Conservation (phyloP, 106 monocot species). For the Apostasia shenzhenica region DNA sequence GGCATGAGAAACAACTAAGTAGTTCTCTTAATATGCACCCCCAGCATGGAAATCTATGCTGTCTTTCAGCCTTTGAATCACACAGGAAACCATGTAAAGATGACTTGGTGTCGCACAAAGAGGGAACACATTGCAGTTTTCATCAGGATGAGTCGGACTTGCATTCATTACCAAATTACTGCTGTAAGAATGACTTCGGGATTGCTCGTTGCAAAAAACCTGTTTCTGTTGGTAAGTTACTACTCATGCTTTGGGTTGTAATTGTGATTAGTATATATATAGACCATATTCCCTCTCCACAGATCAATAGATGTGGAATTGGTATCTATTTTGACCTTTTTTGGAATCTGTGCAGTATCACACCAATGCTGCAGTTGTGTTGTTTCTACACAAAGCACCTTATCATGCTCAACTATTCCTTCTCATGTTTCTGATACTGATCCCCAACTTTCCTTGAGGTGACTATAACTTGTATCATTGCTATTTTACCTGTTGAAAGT, state of each 20-base stretch:
- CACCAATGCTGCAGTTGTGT: slow-evolving; percentile 21
- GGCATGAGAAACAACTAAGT: slow-evolving; percentile 7
- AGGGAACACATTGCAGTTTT: slow-evolving; percentile 11
- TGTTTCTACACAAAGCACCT: slow-evolving; percentile 16
- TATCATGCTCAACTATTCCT: slow-evolving; percentile 16
- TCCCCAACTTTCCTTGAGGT: slow-evolving; percentile 45
- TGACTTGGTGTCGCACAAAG: slow-evolving; percentile 12
- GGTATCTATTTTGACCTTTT: slow-evolving; percentile 2
- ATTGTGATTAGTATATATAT: neutral
- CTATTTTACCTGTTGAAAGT: neutral
- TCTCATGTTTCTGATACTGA: slow-evolving; percentile 26
- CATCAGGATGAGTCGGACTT: slow-evolving; percentile 19
- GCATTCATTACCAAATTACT: slow-evolving; percentile 22
- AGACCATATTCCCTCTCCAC: neutral
- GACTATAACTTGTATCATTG: slow-evolving; percentile 4
- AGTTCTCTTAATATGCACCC: slow-evolving; percentile 11
- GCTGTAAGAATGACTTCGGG: slow-evolving; percentile 11
- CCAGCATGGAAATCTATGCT: slow-evolving; percentile 20
- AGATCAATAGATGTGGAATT: neutral
- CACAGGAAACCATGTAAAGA: slow-evolving; percentile 17
- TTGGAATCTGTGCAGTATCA: slow-evolving; percentile 26
- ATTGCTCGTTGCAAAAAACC: slow-evolving; percentile 4
- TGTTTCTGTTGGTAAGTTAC: slow-evolving; percentile 15
- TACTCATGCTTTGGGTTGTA: neutral
- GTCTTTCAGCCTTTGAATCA: slow-evolving; percentile 23